Evolutionary conservation across 192 early-diverging fungal species (phyloP).

Genomic region (Hyaloraphidium curvatum): DNA sequence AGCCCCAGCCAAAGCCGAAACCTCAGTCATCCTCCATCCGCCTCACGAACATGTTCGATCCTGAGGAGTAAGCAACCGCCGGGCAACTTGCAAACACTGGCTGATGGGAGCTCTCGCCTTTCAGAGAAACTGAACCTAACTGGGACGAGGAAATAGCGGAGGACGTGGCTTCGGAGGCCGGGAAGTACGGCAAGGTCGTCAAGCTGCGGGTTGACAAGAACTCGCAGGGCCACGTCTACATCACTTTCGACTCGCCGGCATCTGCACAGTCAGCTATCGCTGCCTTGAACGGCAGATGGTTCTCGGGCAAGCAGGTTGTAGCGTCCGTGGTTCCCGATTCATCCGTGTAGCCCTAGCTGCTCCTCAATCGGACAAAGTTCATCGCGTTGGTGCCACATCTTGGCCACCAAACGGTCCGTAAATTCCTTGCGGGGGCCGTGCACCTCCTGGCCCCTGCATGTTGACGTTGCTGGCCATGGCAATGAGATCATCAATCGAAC

Average conservation of each 20-base stretch:
- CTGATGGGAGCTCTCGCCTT: slow-evolving; percentile 5
- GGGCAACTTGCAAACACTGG: slow-evolving; percentile 2
- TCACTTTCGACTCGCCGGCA: slow-evolving; percentile 54
- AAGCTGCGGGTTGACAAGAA: slow-evolving; percentile 53
- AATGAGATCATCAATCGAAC: no score
- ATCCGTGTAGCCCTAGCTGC: no score
- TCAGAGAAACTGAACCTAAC: slow-evolving; percentile 54
- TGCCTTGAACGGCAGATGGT: slow-evolving; percentile 69
- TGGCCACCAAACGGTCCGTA: background rate
- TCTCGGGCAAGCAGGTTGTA: slow-evolving; percentile 59
- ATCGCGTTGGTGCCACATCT: background rate
- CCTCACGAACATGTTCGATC: slow-evolving; percentile 76
- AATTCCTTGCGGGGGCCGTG: background rate
- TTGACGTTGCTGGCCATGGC: no score
- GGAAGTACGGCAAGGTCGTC: slow-evolving; percentile 52
- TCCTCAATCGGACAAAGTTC: no score
- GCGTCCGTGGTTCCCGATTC: slow-evolving; percentile 4
- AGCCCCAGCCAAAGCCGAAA: slow-evolving; percentile 25
- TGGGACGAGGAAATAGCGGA: slow-evolving; percentile 73
- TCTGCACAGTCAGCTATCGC: slow-evolving; percentile 45
- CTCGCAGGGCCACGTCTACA: slow-evolving; percentile 55
- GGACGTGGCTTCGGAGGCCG: slow-evolving; percentile 68
- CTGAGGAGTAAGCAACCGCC: slow-evolving; percentile 39
- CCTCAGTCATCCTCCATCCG: slow-evolving; percentile 45
- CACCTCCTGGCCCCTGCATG: no score